Conservation (phyloP, 1,284 basidiomycete genomes). For the Boletus mariae region DNA sequence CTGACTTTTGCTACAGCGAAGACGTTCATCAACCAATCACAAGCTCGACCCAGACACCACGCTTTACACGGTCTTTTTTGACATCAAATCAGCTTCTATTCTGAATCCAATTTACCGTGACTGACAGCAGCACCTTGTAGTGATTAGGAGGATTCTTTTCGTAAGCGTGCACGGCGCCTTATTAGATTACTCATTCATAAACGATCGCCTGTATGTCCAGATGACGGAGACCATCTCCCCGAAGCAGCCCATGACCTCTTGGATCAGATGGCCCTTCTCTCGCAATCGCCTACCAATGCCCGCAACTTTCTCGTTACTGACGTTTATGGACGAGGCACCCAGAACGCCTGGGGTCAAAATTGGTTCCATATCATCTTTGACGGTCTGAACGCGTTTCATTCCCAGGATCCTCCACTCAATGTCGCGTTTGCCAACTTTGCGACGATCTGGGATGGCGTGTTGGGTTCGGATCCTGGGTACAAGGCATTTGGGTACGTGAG, state of each 20-base stretch:
- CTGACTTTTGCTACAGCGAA: slow-evolving; percentile 14
- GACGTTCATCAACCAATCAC: slow-evolving; percentile 24
- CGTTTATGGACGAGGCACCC: slow-evolving; percentile 43
- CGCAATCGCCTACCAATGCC: slow-evolving; percentile 41
- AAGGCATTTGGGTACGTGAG: slow-evolving; percentile 46
- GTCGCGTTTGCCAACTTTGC: slow-evolving; percentile 45
- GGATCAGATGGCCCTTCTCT: slow-evolving; percentile 37
- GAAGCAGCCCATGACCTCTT: slow-evolving; percentile 36
- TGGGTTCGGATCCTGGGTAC: slow-evolving; percentile 41
- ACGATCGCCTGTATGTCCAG: not conserved
- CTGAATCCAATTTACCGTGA: not conserved
- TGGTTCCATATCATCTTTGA: slow-evolving; percentile 42
- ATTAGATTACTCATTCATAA: not conserved
- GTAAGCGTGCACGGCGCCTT: slow-evolving; percentile 10
- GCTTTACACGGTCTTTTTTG: slow-evolving; percentile 37
- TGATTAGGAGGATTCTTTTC: slow-evolving; percentile 29
- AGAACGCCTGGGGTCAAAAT: slow-evolving; percentile 37
- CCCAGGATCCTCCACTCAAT: slow-evolving; percentile 28
- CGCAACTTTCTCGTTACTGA: slow-evolving; percentile 46
- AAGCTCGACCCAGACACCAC: slow-evolving; percentile 31
- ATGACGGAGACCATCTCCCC: slow-evolving; percentile 32
- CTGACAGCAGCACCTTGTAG: slow-evolving; percentile 21
- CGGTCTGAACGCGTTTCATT: slow-evolving; percentile 31
- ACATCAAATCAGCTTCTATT: slow-evolving; percentile 33
- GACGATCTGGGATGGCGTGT: slow-evolving; percentile 44